Conservation (phyloP, 2,329 filamentous ascomycete genomes). For the Intubia oerlemansii region DNA sequence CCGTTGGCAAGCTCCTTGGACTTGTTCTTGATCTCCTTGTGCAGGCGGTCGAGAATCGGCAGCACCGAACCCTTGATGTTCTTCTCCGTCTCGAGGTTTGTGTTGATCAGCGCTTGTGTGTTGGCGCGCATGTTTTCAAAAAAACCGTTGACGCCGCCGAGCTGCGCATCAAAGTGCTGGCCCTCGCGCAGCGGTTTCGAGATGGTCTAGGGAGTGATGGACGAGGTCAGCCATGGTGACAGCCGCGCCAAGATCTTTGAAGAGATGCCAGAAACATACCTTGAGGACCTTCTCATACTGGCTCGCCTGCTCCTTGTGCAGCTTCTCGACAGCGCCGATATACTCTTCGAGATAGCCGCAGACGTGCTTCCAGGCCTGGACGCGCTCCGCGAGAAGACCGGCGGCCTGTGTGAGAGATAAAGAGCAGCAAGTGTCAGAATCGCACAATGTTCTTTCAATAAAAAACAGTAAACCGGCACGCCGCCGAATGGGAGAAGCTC, state of each 20-base stretch:
- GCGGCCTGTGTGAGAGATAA: too few relatives aligned
- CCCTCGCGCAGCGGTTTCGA: constrained; percentile 70
- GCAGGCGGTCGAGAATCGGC: constrained; percentile 73
- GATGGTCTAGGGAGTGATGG: constrained; percentile 43
- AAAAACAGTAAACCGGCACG: too few relatives aligned
- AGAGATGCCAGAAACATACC: constrained; percentile 18
- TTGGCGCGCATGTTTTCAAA: constrained; percentile 91
- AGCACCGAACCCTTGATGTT: constrained; percentile 69
- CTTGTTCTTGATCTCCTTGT: constrained; percentile 95
- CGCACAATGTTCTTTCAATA: neutral
- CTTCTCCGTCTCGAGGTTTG: constrained; percentile 80
- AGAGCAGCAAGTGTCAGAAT: too few relatives aligned
- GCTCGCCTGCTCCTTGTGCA: constrained; percentile 67
- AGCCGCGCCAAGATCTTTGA: neutral
- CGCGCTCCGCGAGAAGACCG: constrained; percentile 64
- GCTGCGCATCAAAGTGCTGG: constrained; percentile 75
- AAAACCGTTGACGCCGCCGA: constrained; percentile 73
- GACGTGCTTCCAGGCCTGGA: constrained; percentile 92
- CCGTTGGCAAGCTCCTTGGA: constrained; percentile 70
- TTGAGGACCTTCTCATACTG: constrained; percentile 93
- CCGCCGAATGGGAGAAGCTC: too few relatives aligned
- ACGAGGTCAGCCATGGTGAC: too few relatives aligned
- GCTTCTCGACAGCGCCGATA: constrained; percentile 63
- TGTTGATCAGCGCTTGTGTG: constrained; percentile 76
- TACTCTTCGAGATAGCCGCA: constrained; percentile 85